phyloP scores from a whole-genome alignment of 2,329 filamentous ascomycete genomes.

The Aspergillus pseudoglaucus region DNA sequence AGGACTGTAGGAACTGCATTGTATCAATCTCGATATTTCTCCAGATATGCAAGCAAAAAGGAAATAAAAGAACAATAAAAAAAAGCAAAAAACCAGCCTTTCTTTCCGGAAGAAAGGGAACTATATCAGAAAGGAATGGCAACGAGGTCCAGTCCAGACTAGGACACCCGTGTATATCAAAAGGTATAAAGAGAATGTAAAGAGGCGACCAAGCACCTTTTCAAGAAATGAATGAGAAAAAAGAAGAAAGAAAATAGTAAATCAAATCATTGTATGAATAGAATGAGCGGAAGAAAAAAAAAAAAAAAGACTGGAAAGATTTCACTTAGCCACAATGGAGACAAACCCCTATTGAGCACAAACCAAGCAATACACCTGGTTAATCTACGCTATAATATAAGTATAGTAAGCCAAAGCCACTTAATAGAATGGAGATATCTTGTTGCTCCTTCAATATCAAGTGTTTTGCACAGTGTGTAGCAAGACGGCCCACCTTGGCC shows the following conservation, averaged over 20 bases:
- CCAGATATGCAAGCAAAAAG: neutral
- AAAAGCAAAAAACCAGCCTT: constrained; percentile 1
- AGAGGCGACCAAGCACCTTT: constrained; percentile 1
- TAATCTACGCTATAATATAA: no score
- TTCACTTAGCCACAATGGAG: neutral
- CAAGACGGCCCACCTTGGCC: neutral
- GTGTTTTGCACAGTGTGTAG: neutral
- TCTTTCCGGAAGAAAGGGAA: constrained; percentile 1
- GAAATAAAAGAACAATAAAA: constrained; percentile 1
- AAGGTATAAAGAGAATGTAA: neutral
- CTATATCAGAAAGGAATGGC: constrained; percentile 1
- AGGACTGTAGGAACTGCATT: constrained; percentile 24
- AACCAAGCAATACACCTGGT: neutral
- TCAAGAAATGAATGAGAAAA: constrained; percentile 3
- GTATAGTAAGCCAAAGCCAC: no score
- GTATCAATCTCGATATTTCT: constrained; percentile 4
- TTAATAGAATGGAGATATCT: neutral
- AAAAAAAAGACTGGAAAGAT: neutral
- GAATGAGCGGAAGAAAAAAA: neutral
- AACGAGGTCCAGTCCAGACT: constrained; percentile 10
- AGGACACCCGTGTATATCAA: constrained; percentile 2
- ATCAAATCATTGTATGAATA: neutral
- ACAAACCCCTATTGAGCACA: neutral
- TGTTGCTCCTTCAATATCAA: neutral
- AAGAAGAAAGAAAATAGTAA: constrained; percentile 6